These are phyloP conservation scores for Yarrowia porcina DNA, from an alignment of 805 yeast genomes.

Conservation along the genomic window DNA sequence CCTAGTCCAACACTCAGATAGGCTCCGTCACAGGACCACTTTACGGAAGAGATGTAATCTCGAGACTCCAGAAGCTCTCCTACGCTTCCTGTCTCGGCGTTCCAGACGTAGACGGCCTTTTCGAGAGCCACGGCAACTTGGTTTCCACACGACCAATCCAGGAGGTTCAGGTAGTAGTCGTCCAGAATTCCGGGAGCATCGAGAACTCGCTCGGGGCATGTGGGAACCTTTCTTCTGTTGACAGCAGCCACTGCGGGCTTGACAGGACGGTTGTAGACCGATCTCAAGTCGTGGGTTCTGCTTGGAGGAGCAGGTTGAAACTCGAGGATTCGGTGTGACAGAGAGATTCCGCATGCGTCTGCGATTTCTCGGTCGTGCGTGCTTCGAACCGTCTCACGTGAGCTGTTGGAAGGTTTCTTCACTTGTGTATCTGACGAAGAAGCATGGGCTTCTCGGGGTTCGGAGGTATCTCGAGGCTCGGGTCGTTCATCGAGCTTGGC, in stretches of 20 bases:
- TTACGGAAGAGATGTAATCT: slow-evolving; percentile 58
- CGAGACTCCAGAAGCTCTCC: slow-evolving; percentile 55
- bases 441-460: background rate
- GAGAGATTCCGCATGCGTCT: slow-evolving; percentile 86
- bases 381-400: background rate
- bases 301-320: slow-evolving; percentile 71
- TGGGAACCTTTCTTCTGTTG: slow-evolving; percentile 60
- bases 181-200: slow-evolving; percentile 96
- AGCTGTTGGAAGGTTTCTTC: background rate
- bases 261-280: slow-evolving; percentile 39
- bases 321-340: slow-evolving; percentile 77
- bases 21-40: slow-evolving; percentile 90
- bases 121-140: slow-evolving; percentile 85
- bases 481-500: background rate
- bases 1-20: slow-evolving; percentile 80
- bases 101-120: slow-evolving; percentile 84
- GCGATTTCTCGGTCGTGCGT: slow-evolving; percentile 48
- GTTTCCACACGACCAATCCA: slow-evolving; percentile 84
- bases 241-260: slow-evolving; percentile 37
- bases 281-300: slow-evolving; percentile 39
- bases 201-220: slow-evolving; percentile 86
- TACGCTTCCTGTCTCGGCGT: slow-evolving; percentile 79
- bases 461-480: background rate
- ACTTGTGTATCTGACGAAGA: background rate
- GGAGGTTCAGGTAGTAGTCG: slow-evolving; percentile 82